Evolutionary conservation across 1,139 yeast genomes (phyloP).

Genomic region (Scheffersomyces titani): DNA sequence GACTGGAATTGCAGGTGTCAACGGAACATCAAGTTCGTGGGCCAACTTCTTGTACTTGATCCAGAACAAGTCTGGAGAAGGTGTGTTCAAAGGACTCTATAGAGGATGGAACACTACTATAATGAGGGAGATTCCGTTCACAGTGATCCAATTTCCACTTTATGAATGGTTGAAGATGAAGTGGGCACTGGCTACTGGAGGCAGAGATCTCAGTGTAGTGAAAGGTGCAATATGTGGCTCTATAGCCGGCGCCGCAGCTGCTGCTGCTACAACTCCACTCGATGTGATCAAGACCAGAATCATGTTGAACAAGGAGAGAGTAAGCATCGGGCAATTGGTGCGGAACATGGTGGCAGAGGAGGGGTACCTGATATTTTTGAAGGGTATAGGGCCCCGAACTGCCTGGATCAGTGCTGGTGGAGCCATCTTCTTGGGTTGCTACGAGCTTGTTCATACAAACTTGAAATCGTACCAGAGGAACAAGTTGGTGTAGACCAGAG

Average conservation of each 20-base stretch:
- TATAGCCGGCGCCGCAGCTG: constrained; percentile 92
- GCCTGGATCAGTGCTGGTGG: constrained; percentile 99
- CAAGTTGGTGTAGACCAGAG: neutral
- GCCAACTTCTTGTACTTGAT: constrained; percentile 63
- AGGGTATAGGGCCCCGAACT: constrained; percentile 92
- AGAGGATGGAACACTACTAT: constrained; percentile 94
- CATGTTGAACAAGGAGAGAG: constrained; percentile 66
- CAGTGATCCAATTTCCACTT: constrained; percentile 90
- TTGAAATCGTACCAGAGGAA: constrained; percentile 7
- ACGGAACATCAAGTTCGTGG: constrained; percentile 58
- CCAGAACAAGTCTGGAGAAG: constrained; percentile 70
- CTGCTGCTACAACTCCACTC: constrained; percentile 89
- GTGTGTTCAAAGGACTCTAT: constrained; percentile 73
- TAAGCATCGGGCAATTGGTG: constrained; percentile 49
- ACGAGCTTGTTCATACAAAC: constrained; percentile 63
- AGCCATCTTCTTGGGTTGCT: constrained; percentile 92
- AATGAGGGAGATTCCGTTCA: constrained; percentile 93
- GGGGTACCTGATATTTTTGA: constrained; percentile 67
- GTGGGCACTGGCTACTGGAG: constrained; percentile 41
- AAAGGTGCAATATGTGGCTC: constrained; percentile 96
- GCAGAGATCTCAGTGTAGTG: constrained; percentile 51
- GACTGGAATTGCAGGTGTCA: constrained; percentile 53
- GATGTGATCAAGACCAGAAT: constrained; percentile 91
- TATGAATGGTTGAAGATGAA: constrained; percentile 76
- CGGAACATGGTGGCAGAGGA: constrained; percentile 57